These are phyloP conservation scores for Ceratobasidium sp. DNA, from an alignment of 1,284 basidiomycete genomes.

Conservation along the genomic window DNA sequence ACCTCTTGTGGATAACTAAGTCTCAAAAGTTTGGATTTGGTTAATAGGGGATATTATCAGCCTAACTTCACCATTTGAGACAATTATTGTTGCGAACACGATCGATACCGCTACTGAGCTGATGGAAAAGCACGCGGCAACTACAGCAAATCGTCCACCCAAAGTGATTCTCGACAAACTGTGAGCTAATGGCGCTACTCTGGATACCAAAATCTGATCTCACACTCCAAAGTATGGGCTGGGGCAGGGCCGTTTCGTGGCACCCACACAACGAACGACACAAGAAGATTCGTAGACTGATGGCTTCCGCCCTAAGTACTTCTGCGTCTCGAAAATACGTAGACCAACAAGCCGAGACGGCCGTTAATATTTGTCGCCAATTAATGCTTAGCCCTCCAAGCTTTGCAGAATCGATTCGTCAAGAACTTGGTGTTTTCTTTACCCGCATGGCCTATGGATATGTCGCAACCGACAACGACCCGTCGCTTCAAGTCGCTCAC, in stretches of 20 bases:
- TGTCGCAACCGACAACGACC: conserved; percentile 17
- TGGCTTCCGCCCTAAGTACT: conserved; percentile 22
- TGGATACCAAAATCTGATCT: not conserved
- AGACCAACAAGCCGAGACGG: not conserved
- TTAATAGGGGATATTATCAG: conserved; percentile 20
- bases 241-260: not conserved
- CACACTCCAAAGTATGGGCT: not conserved
- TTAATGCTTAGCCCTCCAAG: not conserved
- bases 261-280: conserved; percentile 27
- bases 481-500: not conserved
- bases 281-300: conserved; percentile 15
- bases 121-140: conserved; percentile 12
- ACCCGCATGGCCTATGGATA: conserved; percentile 31
- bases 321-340: conserved; percentile 14
- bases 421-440: conserved; percentile 7
- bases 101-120: not conserved
- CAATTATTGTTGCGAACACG: conserved; percentile 9
- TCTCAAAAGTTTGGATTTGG: not conserved
- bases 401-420: not conserved
- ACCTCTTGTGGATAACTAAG: not conserved
- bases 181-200: not conserved
- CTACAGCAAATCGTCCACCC: conserved; percentile 3
- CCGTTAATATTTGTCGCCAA: not conserved
- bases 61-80: conserved; percentile 4
- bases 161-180: conserved; percentile 27